Percentiles rank a stretch among this genome's conserved stretches.
Evolutionary conservation across 331 rosid genomes (phyloP).

Genomic region (Dryas integrifolia): DNA sequence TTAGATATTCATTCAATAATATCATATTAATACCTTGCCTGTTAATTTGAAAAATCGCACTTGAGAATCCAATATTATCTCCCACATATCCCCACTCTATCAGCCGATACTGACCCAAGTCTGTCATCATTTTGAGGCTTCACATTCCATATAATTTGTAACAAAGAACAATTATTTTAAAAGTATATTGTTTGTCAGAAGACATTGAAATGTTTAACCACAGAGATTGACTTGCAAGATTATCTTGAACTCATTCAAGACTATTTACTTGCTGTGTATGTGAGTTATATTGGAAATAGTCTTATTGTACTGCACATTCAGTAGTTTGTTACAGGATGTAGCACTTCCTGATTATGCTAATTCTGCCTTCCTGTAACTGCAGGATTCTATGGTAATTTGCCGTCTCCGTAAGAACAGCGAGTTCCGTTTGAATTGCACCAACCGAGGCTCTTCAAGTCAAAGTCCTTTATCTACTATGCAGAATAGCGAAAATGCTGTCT

Average conservation of each 20-base stretch:
- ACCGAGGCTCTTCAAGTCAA: constrained; percentile 55
- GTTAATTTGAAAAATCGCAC: not conserved
- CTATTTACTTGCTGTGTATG: not conserved
- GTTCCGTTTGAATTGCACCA: constrained; percentile 43
- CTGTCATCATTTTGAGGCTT: not conserved
- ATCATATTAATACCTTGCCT: not conserved
- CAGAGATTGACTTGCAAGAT: not conserved
- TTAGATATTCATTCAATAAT: no score
- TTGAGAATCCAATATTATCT: not conserved
- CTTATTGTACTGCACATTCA: constrained; percentile 1
- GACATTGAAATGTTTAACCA: not conserved
- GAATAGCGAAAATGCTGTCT: constrained; percentile 43
- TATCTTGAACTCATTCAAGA: not conserved
- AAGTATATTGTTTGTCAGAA: not conserved
- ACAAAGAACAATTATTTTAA: not conserved
- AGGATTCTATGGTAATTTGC: constrained; percentile 78
- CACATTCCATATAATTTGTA: not conserved
- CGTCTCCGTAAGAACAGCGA: constrained; percentile 69
- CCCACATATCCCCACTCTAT: not conserved
- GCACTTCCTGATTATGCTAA: not conserved
- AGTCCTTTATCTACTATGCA: constrained; percentile 28
- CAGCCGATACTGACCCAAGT: not conserved
- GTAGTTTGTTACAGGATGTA: not conserved
- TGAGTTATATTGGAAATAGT: not conserved
- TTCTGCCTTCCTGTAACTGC: not conserved